Percentiles rank a stretch among this genome's conserved stretches.
Conservation (phyloP, 1,284 basidiomycete species). For the Fomitopsis schrenkii region DNA sequence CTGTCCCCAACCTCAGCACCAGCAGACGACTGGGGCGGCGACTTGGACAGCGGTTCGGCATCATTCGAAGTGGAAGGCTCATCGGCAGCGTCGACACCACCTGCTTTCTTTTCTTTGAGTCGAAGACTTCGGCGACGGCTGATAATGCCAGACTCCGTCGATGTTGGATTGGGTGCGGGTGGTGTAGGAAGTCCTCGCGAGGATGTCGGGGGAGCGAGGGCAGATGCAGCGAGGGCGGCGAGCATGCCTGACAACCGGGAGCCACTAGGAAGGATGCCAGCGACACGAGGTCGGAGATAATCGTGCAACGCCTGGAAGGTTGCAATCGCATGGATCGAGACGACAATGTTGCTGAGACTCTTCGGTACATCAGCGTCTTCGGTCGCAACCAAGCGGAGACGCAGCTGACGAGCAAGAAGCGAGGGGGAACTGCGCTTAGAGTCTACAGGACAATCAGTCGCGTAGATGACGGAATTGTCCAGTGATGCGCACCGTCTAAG, state of each 20-base stretch:
- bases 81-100: slow-evolving; percentile 14
- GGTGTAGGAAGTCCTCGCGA: slow-evolving; percentile 28
- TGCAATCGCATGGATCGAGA: slow-evolving; percentile 95
- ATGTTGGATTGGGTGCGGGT: slow-evolving; percentile 26
- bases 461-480: background rate
- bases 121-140: slow-evolving; percentile 78
- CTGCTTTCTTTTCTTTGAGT: slow-evolving; percentile 67
- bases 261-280: slow-evolving; percentile 64
- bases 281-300: slow-evolving; percentile 86
- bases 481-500: slow-evolving; percentile 55
- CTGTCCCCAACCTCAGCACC: slow-evolving; percentile 26
- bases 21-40: slow-evolving; percentile 22
- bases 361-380: slow-evolving; percentile 86
- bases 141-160: slow-evolving; percentile 32
- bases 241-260: slow-evolving; percentile 86
- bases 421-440: slow-evolving; percentile 85
- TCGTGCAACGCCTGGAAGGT: slow-evolving; percentile 95
- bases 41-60: slow-evolving; percentile 10
- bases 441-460: slow-evolving; percentile 40
- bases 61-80: slow-evolving; percentile 20
- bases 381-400: slow-evolving; percentile 82
- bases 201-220: slow-evolving; percentile 44
- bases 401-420: slow-evolving; percentile 82
- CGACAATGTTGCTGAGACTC: slow-evolving; percentile 83
- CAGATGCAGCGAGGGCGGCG: slow-evolving; percentile 83